Evolutionary conservation across 768 basidiomycete genomes (phyloP), one percentile per base, ranked within the genome.

Genomic region (Termitomyces sp.): DNA sequence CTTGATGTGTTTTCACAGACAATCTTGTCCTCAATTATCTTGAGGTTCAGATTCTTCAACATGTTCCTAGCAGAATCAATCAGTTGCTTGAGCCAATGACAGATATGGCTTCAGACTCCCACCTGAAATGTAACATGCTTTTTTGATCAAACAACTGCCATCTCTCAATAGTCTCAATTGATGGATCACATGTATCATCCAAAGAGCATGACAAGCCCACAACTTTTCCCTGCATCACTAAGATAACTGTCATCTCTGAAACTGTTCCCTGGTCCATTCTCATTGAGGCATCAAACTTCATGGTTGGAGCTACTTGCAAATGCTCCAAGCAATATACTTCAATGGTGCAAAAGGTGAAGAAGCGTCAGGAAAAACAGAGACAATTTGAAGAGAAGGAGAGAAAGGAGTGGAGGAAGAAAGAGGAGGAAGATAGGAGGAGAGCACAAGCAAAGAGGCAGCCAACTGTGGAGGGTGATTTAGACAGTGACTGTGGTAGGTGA

Each of bases 121-220:
- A 81, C 65, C 72, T 91, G 45, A 81, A 79, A 48, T 90, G 88
- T 87, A 87, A 88, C 70, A 87, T 91, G 84, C 77, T 87, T 43
- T 88, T 84, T 67, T 72, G 75, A 5, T 79, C 86, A 6, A 80
- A 76, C 42, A 76, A 82, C 58, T 83, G 84, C 54, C 80, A 80
- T 62, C 80, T 84, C 56, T 87, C 85, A 4, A 77, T 73, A n/a
- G 89, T 84, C 56, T 87, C 85, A 4, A 77, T 73, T 18, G 89
- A 90, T 57, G 75, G 78, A 4, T 60, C 72, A 3, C 75, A 79
- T 38, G 73, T 82, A 24, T 88, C 88, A 0, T 75, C 80, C 4
- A 75, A 72, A 33, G 88, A 88, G 7, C 81, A 88, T 13, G 73
- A 78, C 14, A 77, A 80, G 22, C 86, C 87, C 16, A 87, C 86